Percentiles rank a stretch among this genome's conserved stretches.
Evolutionary conservation across 306 rosid genomes (phyloP).

Genomic region (Hippophae rhamnoides): DNA sequence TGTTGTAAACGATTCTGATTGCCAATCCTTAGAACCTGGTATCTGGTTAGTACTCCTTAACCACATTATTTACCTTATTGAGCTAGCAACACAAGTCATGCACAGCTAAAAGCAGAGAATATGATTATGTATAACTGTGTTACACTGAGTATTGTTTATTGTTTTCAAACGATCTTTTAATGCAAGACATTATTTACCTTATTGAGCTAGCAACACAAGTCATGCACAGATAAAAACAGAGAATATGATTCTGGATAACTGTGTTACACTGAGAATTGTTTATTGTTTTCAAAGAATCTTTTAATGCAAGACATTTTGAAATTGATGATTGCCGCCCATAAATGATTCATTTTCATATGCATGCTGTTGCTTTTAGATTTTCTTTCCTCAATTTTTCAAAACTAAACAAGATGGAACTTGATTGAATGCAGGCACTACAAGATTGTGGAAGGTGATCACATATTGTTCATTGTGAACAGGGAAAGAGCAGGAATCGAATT

Average conservation of each 20-base stretch:
- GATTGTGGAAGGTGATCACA: conserved; percentile 84
- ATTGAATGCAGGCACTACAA: conserved; percentile 74
- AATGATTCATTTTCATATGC: too few relatives aligned
- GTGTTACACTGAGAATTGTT: background rate
- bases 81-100: background rate
- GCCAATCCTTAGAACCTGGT: conserved; percentile 77
- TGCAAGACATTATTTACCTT: background rate
- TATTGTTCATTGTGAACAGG: conserved; percentile 63
- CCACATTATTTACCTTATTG: background rate
- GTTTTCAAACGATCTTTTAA: background rate
- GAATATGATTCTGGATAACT: background rate
- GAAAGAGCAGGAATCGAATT: conserved; percentile 96
- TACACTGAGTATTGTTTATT: background rate
- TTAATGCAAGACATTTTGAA: too few relatives aligned
- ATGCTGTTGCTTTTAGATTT: background rate
- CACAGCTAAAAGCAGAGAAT: background rate
- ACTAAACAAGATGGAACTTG: conserved; percentile 9
- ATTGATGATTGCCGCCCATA: too few relatives aligned
- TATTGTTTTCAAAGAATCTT: background rate
- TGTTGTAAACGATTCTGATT: conserved; percentile 70
- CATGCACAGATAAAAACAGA: background rate
- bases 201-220: background rate
- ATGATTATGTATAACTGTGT: background rate
- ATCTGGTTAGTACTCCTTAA: conserved; percentile 39
- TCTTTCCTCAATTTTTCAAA: background rate